Percentiles rank a stretch among this genome's conserved stretches.
phyloP scores from a whole-genome alignment of 2,329 filamentous ascomycete species.

The Aspergillus tamarii region DNA sequence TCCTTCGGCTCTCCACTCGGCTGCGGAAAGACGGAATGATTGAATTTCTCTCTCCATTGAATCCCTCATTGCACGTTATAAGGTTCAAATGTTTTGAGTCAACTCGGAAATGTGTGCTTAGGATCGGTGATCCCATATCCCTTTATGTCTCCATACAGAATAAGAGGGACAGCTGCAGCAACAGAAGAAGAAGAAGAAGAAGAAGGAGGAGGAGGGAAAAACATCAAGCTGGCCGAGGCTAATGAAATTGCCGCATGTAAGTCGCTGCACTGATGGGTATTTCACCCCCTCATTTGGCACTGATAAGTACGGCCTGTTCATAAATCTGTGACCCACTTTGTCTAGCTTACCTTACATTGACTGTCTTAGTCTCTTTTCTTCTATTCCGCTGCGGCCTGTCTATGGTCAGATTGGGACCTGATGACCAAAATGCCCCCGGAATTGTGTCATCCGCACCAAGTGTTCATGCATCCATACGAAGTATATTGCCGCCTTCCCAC shows the following conservation, averaged over 20 bases:
- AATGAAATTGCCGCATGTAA: not conserved
- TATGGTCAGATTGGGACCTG: not conserved
- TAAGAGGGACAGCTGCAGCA: too few relatives aligned
- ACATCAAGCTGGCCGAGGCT: not conserved
- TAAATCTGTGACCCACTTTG: not conserved
- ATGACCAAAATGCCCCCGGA: conserved; percentile 2
- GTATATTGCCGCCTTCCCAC: not conserved
- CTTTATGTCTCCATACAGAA: not conserved
- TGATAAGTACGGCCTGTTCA: not conserved
- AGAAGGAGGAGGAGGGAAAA: too few relatives aligned
- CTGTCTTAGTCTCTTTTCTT: not conserved
- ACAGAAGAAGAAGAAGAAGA: not conserved
- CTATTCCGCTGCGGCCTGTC: not conserved
- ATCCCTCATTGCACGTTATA: not conserved
- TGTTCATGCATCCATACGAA: not conserved
- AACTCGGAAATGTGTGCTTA: not conserved
- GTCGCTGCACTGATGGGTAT: not conserved
- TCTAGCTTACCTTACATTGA: conserved; percentile 3
- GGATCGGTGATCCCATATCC: not conserved
- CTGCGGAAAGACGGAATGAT: not conserved
- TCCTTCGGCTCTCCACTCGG: not conserved
- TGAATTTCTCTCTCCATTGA: not conserved
- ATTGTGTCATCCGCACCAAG: conserved; percentile 4
- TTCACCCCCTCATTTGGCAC: not conserved
- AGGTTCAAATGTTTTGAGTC: not conserved